Percentiles rank a stretch among this genome's conserved stretches.
Conservation (phyloP, 768 basidiomycete genomes). For the Lactarius sanguifluus region DNA sequence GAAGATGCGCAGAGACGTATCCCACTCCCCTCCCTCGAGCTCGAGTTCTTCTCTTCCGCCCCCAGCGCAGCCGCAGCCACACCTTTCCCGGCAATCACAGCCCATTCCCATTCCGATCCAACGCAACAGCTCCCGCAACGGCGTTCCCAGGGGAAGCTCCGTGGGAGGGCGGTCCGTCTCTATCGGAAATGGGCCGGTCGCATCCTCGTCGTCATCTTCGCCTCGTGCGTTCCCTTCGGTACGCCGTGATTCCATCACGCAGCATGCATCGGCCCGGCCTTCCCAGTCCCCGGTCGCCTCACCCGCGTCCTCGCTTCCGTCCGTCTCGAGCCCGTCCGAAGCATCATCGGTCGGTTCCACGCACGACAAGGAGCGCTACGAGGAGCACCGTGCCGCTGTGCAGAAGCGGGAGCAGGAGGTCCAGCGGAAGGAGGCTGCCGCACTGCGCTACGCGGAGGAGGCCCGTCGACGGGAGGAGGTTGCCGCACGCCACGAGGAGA, state of each 20-base stretch:
- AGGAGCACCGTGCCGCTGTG: constrained; percentile 12
- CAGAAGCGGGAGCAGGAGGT: constrained; percentile 19
- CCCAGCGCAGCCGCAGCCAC: background rate
- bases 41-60: background rate
- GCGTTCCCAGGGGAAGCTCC: constrained; percentile 3
- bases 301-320: constrained; percentile 15
- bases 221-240: constrained; percentile 12
- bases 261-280: constrained; percentile 8
- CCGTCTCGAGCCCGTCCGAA: constrained; percentile 14
- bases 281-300: constrained; percentile 8
- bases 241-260: constrained; percentile 19
- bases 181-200: background rate
- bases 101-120: constrained; percentile 25
- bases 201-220: constrained; percentile 11
- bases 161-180: constrained; percentile 8
- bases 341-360: constrained; percentile 1
- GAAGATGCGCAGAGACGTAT: constrained; percentile 5
- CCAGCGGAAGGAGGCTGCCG: constrained; percentile 16
- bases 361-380: constrained; percentile 6
- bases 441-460: constrained; percentile 19
- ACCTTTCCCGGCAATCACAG: constrained; percentile 11
- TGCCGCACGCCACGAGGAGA: constrained; percentile 21
- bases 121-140: constrained; percentile 17
- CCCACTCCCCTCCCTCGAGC: background rate
- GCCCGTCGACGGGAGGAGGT: constrained; percentile 23